Evolutionary conservation across 176 grass and related monocot genomes (phyloP), one percentile per base, ranked within the genome.

Genomic region (Triticum urartu): DNA sequence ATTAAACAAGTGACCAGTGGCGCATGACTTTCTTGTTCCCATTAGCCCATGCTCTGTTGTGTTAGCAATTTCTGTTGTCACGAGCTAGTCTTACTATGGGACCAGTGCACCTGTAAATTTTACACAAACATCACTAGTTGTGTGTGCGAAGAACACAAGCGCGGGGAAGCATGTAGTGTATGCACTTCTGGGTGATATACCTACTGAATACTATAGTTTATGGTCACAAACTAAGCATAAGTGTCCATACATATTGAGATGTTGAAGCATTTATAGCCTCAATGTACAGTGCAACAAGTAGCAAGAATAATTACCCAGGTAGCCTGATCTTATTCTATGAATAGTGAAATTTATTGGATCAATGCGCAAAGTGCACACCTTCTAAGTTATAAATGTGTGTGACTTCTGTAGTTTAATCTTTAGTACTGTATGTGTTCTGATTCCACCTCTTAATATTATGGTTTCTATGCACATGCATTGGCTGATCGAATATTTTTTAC

Each of bases 251-350:
- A 48, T 50, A 34, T 83, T 11, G 22, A 60, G 34, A 61, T 54
- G 48, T 25, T 60, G 21, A 83, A 72, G 30, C 32, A 71, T 83
- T 58, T 25, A 18, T 72, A 72, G 50, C 72, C 20, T 38, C 24
- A 64, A 77, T 78, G n/a, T 66, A 78, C 7, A 35, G 7, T 54
- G 20, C 20, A 54, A 82, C 45, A 82, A 82, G 65, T 82, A 70
- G 64, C 21, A 70, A 70, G 28, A 30, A 54, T 52, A 18, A n/a
- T 48, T 75, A 54, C 25, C 28, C 40, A 28, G 48, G 72, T 25
- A 48, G 24, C 22, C 32, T 26, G 40, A 40, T 73, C 60, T 43
- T 14, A 65, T 66, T 81, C 39, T 66, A 67, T 65, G 25, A 21
- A 81, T 33, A 47, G 9, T 67, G 25, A 67, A 65, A 64, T 65